Conservation (phyloP, 805 yeast genomes). For the Cyberlindnera japonica region DNA sequence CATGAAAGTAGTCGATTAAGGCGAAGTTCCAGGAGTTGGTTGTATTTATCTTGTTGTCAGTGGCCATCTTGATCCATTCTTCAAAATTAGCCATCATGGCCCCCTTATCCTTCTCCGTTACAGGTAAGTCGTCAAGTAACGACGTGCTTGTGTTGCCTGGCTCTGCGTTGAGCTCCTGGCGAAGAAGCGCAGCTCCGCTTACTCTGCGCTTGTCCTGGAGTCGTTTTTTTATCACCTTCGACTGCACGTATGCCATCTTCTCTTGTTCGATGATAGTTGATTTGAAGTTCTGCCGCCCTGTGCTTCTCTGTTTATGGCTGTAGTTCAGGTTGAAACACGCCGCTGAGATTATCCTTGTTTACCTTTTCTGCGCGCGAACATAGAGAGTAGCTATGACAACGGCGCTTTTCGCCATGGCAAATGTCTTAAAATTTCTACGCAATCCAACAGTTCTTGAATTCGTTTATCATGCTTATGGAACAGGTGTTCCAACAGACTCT, state of each 20-base stretch:
- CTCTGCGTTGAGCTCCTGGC: conserved; percentile 28
- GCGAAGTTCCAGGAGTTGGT: conserved; percentile 89
- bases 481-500: neutral
- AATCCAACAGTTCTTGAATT: too few species aligned
- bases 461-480: neutral
- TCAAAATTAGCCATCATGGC: conserved; percentile 31
- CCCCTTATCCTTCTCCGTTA: conserved; percentile 31
- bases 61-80: conserved; percentile 30
- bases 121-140: conserved; percentile 23
- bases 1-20: conserved; percentile 87
- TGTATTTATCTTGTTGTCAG: conserved; percentile 61
- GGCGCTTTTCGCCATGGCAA: too few species aligned
- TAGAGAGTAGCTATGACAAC: neutral
- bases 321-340: too few species aligned
- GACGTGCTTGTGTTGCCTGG: conserved; percentile 15
- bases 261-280: too few species aligned
- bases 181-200: conserved; percentile 31
- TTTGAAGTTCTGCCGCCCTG: too few species aligned
- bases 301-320: too few species aligned
- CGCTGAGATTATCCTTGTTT: neutral
- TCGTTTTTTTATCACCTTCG: conserved; percentile 27
- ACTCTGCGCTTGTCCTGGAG: conserved; percentile 29
- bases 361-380: conserved; percentile 1
- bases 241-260: conserved; percentile 27
- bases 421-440: too few species aligned